Conservation (phyloP, 768 basidiomycete genomes). For the Lenzites betulinus region DNA sequence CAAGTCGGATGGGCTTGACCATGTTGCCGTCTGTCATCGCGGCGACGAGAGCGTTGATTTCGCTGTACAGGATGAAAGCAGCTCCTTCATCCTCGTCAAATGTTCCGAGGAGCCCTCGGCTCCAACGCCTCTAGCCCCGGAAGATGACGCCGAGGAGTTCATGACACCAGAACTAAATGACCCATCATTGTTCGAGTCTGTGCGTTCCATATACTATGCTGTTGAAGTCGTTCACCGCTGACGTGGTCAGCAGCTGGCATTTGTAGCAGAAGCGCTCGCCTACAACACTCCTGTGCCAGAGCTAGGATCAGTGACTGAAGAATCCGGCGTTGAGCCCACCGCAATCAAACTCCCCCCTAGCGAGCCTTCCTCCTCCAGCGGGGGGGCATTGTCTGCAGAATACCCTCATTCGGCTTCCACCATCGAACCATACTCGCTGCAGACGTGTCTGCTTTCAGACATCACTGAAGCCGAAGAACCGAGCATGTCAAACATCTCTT, state of each 20-base stretch:
- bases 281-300: too few species aligned
- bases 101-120: neutral
- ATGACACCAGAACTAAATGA: neutral
- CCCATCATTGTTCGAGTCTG: too few species aligned
- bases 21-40: neutral
- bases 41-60: neutral
- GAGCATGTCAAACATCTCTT: neutral
- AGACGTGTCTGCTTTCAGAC: conserved; percentile 15
- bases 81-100: conserved; percentile 11
- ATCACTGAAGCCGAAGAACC: conserved; percentile 15
- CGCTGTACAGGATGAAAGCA: conserved; percentile 1
- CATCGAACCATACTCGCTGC: neutral
- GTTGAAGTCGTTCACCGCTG: too few species aligned
- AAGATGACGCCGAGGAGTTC: conserved; percentile 7
- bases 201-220: too few species aligned
- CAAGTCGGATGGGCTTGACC: neutral
- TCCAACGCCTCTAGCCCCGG: neutral
- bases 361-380: neutral
- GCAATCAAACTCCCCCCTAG: too few species aligned
- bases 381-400: neutral
- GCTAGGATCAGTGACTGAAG: too few species aligned
- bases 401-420: neutral
- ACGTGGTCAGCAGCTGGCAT: too few species aligned
- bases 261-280: too few species aligned
- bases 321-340: too few species aligned